These are phyloP conservation scores for Ascodesmis nigricans DNA, from an alignment of 495 filamentous ascomycete species.

Conservation along the genomic window DNA sequence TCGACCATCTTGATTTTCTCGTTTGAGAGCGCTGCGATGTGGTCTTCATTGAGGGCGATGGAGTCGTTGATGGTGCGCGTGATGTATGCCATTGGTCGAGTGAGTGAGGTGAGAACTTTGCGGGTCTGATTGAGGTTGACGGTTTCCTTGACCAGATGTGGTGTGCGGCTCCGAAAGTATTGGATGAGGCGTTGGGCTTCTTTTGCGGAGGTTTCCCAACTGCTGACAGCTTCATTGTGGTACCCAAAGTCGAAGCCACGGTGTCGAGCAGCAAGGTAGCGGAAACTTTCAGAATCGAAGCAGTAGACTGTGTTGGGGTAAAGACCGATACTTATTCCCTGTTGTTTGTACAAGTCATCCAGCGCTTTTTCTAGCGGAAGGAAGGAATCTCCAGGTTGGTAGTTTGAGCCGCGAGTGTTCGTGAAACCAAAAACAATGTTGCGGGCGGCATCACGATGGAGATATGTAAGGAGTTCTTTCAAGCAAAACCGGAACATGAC, in stretches of 20 bases:
- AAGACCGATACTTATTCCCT: conserved; percentile 17
- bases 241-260: conserved; percentile 19
- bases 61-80: conserved; percentile 21
- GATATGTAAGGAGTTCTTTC: conserved; percentile 26
- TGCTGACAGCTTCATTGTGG: conserved; percentile 21
- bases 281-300: conserved; percentile 29
- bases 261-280: conserved; percentile 25
- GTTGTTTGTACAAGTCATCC: conserved; percentile 8
- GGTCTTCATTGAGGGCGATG: conserved; percentile 20
- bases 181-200: conserved; percentile 22
- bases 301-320: conserved; percentile 22
- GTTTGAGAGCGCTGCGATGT: conserved; percentile 11
- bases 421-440: conserved; percentile 30
- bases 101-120: conserved; percentile 22
- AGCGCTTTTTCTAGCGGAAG: conserved; percentile 22
- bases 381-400: conserved; percentile 26
- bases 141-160: conserved; percentile 24
- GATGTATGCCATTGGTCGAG: conserved; percentile 24
- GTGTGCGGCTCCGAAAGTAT: conserved; percentile 14
- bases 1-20: conserved; percentile 13
- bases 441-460: conserved; percentile 21
- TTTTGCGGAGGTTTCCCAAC: conserved; percentile 23
- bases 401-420: conserved; percentile 26
- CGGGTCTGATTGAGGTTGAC: conserved; percentile 25
- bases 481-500: conserved; percentile 26